Evolutionary conservation across 192 early-diverging fungal genomes (phyloP).

Genomic region (Jimgerdemannia flammicorona): DNA sequence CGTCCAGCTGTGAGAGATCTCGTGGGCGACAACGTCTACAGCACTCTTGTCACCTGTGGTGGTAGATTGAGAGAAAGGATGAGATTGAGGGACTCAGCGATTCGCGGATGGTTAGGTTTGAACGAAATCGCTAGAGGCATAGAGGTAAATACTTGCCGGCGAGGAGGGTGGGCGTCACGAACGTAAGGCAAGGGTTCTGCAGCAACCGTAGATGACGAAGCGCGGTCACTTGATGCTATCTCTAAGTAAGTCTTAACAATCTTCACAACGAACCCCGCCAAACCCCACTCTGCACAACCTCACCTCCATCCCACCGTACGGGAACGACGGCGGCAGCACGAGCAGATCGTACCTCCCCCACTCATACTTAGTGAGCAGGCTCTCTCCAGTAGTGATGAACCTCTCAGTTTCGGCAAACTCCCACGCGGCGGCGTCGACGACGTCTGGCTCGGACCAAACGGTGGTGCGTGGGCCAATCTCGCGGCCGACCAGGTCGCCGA

Average conservation of each 20-base stretch:
- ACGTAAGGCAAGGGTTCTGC: constrained; percentile 98
- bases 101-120: no score
- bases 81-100: no score
- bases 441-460: constrained; percentile 96
- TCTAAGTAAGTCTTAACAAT: no score
- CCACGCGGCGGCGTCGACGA: constrained; percentile 85
- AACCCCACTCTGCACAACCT: neutral
- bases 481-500: constrained; percentile 79
- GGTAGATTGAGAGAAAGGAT: neutral
- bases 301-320: constrained; percentile 57
- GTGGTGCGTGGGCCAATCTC: constrained; percentile 88
- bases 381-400: constrained; percentile 64
- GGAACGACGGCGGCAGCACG: constrained; percentile 83
- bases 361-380: constrained; percentile 83
- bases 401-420: constrained; percentile 84
- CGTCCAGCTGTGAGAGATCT: constrained; percentile 90
- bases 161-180: constrained; percentile 95
- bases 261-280: neutral
- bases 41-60: constrained; percentile 75
- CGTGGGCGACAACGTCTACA: constrained; percentile 94
- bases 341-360: constrained; percentile 97
- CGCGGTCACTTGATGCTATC: neutral
- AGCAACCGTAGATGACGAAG: constrained; percentile 9
- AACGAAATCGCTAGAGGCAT: no score
- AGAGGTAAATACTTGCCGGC: constrained; percentile 45